These are phyloP conservation scores for Trypanosoma melophagium DNA, from an alignment of 208 protist species.

Conservation along the genomic window DNA sequence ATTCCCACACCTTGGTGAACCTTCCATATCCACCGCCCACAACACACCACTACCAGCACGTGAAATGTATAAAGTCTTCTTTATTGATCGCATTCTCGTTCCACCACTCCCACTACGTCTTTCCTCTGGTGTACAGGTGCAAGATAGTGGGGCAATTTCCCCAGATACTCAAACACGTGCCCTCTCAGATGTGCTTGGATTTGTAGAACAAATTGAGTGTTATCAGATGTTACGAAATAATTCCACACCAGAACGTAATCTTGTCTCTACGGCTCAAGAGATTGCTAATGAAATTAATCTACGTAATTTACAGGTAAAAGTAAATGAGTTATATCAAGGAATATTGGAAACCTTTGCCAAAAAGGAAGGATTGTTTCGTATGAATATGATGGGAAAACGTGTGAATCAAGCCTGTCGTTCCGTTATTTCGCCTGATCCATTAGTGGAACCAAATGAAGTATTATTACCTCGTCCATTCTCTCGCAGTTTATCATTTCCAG, in stretches of 20 bases:
- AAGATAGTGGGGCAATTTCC: constrained; percentile 56
- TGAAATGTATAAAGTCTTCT: constrained; percentile 82
- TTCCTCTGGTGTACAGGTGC: constrained; percentile 73
- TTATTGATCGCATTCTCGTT: constrained; percentile 85
- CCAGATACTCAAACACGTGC: constrained; percentile 66
- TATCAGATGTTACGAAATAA: constrained; percentile 75
- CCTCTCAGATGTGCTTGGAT: constrained; percentile 74
- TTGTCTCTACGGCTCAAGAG: constrained; percentile 47
- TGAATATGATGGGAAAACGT: constrained; percentile 99
- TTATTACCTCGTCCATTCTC: constrained; percentile 93
- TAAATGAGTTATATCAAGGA: constrained; percentile 76
- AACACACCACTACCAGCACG: constrained; percentile 45
- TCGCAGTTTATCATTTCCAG: constrained; percentile 95
- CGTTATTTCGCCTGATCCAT: constrained; percentile 99
- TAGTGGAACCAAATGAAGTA: constrained; percentile 97
- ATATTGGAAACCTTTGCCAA: constrained; percentile 95
- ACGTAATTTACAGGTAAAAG: constrained; percentile 80
- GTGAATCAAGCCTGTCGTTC: constrained; percentile 98
- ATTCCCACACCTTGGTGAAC: constrained; percentile 82
- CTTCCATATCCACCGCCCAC: constrained; percentile 56
- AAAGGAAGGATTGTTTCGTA: constrained; percentile 99
- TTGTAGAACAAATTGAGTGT: constrained; percentile 81
- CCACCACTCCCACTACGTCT: constrained; percentile 83
- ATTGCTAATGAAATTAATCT: constrained; percentile 83
- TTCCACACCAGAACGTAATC: constrained; percentile 50